A percentile compares a stretch with the other conserved stretches of the same genome.
Evolutionary conservation across 2,329 filamentous ascomycete genomes (phyloP).

Genomic region (Pseudonectria buxi): DNA sequence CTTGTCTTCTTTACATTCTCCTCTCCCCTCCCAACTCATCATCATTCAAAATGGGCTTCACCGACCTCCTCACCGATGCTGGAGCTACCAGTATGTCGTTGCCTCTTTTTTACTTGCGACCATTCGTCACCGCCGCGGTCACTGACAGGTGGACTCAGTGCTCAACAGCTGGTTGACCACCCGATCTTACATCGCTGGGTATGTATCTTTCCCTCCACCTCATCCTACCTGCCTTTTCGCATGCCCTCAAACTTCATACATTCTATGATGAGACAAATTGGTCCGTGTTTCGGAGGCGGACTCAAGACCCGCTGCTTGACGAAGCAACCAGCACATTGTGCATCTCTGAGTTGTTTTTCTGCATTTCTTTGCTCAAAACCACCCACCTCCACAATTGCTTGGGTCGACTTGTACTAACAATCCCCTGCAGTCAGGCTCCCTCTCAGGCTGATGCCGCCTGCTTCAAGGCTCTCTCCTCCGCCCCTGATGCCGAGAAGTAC

Average conservation of each 20-base stretch:
- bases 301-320: conserved; percentile 85
- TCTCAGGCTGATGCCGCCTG: conserved; percentile 93
- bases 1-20: conserved; percentile 16
- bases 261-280: conserved; percentile 72
- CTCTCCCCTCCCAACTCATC: conserved; percentile 18
- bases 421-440: conserved; percentile 45
- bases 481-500: conserved; percentile 79
- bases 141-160: conserved; percentile 41
- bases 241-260: conserved; percentile 2
- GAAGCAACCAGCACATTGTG: conserved; percentile 65
- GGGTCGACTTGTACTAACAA: conserved; percentile 13
- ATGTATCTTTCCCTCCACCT: conserved; percentile 35
- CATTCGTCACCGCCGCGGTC: conserved; percentile 21
- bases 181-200: conserved; percentile 79
- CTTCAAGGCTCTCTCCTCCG: conserved; percentile 79
- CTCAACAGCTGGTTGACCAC: conserved; percentile 69
- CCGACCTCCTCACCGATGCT: conserved; percentile 59
- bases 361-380: conserved; percentile 1
- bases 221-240: background rate
- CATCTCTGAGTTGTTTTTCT: conserved; percentile 58
- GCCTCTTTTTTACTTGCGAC: conserved; percentile 19
- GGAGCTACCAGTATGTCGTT: conserved; percentile 43
- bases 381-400: background rate
- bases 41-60: conserved; percentile 58
- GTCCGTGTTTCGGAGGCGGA: conserved; percentile 92